Evolutionary conservation across 129 eudicot genomes (phyloP), one percentile per base, ranked within the genome.

Genomic region (sunflower (Helianthus annuus)): DNA sequence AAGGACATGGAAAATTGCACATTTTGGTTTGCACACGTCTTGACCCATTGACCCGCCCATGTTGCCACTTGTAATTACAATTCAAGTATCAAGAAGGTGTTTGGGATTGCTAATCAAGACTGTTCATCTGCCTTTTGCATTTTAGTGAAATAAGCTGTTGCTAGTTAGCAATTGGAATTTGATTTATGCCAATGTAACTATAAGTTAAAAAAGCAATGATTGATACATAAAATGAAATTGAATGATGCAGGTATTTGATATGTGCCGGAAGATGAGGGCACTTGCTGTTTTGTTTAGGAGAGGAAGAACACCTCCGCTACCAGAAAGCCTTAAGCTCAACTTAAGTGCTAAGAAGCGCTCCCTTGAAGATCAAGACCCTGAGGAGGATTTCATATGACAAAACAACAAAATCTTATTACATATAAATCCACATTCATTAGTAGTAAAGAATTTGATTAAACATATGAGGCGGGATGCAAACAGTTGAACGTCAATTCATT

Each of bases 241-340:
- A 40, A 10, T 42, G 10, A 13, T 78, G 71, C 86, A 95, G 99
- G 99, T 91, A 32, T 95, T 95, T 78, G 99, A 88, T 86, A 75
- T 95, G 48, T 95, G 99, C 79, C 81, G 45, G 59, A 90, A 84
- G 76, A 84, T 84, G 83, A 84, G 86, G 80, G 99, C 99, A 0
- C 92, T 95, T 55, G 99, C 97, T 40, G 99, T 95, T 76, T 68
- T 95, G 81, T 95, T 95, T 48, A 84, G 97, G 6, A 79, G 91
- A 76, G 97, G 99, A 51, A 83, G 88, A 82, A 90, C 96, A 48
- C 99, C 93, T 15, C 99, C 99, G 68, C 82, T 79, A 49, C 99
- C 99, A 2, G 99, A 95, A 79, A 95, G 82, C 79, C 96, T 95
- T 38, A 82, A 95, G 83, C 96, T 84, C 7, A 88, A 91, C 71